Base-by-base conservation (phyloP, 768 basidiomycete species). In the Exidia glandulosa region DNA sequence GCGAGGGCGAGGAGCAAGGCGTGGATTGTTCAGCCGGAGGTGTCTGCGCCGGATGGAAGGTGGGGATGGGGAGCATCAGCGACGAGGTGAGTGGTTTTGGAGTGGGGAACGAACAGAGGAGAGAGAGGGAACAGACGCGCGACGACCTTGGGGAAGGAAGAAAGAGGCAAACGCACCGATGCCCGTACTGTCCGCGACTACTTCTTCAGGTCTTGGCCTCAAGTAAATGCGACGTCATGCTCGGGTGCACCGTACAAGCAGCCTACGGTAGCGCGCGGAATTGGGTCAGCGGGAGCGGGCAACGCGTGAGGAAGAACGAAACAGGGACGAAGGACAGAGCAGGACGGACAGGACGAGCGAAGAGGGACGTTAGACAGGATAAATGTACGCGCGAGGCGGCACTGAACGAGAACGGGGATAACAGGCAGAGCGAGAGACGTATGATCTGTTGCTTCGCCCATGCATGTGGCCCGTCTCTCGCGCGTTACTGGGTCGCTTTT, bases 401-500 rank as follows among this genome's bases (percentile, higher is more conserved):
- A n/a, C n/a, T n/a, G n/a, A n/a, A n/a, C n/a, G n/a, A n/a, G n/a
- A n/a, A n/a, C n/a, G n/a, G n/a, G n/a, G n/a, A n/a, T n/a, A n/a
- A n/a, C n/a, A 19, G n/a, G n/a, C 19, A 12, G 12, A 45, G 41
- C 16, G 16, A 19, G 19, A 23, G 6, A 19, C 41, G 12, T 23
- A 45, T 23, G 0, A 45, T 14, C 41, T 45, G 41, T 6, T 19
- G 6, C 66, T 83, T 83, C 52, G 83, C 84, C 59, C 79, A 83
- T 36, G 76, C 73, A 65, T 79, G 74, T 9, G 85, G 84, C 59
- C 72, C 73, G 37, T 67, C 62, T 13, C 62, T 60, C 13, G 57
- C 36, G 1, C n/a, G 61, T 2, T 58, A 57, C 41, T 45, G 41
- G 19, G 23, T 14, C 9, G 9, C 41, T 41, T 66, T 67, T 3